Evolutionary conservation across 768 basidiomycete genomes (phyloP), one percentile per base, ranked within the genome.

Genomic region (Termitomyces sp.): DNA sequence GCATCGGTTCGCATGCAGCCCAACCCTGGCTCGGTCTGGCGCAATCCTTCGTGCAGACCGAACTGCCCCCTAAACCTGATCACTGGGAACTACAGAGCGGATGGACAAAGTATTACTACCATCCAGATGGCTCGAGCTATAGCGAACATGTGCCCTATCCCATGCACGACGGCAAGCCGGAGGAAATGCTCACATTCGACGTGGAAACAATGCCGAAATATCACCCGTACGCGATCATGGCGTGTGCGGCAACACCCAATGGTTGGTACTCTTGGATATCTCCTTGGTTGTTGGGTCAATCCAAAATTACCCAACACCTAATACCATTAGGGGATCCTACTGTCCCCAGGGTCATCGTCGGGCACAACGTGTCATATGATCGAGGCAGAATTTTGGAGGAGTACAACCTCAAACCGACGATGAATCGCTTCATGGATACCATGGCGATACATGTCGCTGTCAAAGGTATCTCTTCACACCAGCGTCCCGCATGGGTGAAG

Each of bases 261-360:
- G 87, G 84, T 1, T 98, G 97, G 96, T 99, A 98, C 65, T 82
- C 83, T 3, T 99, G 97, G 95, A 83, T 97, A 58, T 94, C 91
- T 0, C 97, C 97, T 0, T 96, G 93, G 93, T 70, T 97, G 10
- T 77, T 94, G 4, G 81, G 80, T 14, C 75, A 85, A 48, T 73
- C 82, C 19, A 66, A 71, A 0, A 69, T 75, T 54, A 72, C 77
- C 9, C 73, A 82, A 43, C 91, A 95, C 30, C 75, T 96, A 51
- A 83, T 95, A 49, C 85, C 93, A 0, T 57, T 95, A 2, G 90
- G 91, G 1, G 71, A 78, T 51, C 68, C 81, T 10, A 57, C 66
- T 11, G 59, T 67, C 0, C 75, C 86, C 1, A 80, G 85, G 14
- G 66, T 98, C 30, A 74, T 98, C 24, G 85, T 98, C 30, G 96